Base-by-base conservation (phyloP, 768 basidiomycete species). In the Trametes villosa region DNA sequence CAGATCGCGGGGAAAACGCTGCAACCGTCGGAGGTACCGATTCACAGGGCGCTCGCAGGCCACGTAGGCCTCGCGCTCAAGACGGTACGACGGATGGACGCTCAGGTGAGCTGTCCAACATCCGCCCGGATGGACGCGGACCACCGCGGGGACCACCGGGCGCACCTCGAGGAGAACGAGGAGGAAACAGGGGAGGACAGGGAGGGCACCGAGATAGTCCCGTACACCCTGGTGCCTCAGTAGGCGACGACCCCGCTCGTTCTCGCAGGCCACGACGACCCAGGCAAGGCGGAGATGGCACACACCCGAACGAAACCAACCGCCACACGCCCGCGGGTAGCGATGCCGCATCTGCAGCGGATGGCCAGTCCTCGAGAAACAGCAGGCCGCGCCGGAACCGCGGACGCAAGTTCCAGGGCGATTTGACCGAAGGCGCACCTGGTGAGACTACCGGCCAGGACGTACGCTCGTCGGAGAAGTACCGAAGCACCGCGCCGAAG, bases 401-500 rank as follows among this genome's bases (percentile, higher is more conserved):
- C 30, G 46, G 56, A 2, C 62, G 62, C 45, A 54, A 63, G 34
- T 63, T 63, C 31, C 40, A 44, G 22, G 47, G 62, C 41, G 62
- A 58, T 12, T 30, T 63, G 17, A 63, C 62, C 2, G 52, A 53
- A 20, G 57, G 62, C 31, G 46, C 45, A 2, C 45, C 45, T 3
- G 45, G 30, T 13, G 51, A 46, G 11, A 29, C 24, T 22, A 5
- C 41, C 17, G 24, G 13, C 9, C 51, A 52, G 13, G 42, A 63
- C 9, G 17, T 51, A 15, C 33, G 41, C 15, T 56, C 63, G 26
- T 48, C 51, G 12, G 61, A 60, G 42, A 62, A 46, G 52, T 60
- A 60, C 29, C 49, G 58, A n/a, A 53, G 9, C 33, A n/a, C 56
- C 0, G 51, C 41, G 24, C 71, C 70, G 15, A 55, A 71, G 27